These are phyloP conservation scores for Pseudogymnoascus verrucosus DNA, from an alignment of 2,329 filamentous ascomycete species.

Conservation along the genomic window DNA sequence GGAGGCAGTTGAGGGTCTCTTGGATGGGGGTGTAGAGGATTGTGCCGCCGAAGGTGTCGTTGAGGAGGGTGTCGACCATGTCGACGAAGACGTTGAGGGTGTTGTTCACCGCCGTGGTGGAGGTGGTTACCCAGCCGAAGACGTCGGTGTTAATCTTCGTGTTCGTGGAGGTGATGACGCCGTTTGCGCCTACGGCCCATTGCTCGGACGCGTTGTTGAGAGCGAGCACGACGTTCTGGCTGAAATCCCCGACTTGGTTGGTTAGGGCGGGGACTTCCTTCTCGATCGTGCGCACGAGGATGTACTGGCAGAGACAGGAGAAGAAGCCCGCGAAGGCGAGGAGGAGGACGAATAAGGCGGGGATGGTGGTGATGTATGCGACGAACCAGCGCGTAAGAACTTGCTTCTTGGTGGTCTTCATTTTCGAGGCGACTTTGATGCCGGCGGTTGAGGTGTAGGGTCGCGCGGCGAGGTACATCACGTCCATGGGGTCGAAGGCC, in stretches of 20 bases:
- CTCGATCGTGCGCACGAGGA: conserved; percentile 54
- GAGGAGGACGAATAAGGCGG: conserved; percentile 61
- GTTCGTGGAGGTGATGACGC: conserved; percentile 51
- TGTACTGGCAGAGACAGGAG: conserved; percentile 58
- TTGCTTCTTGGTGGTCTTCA: conserved; percentile 55
- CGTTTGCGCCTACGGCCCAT: conserved; percentile 58
- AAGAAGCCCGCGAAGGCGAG: conserved; percentile 60
- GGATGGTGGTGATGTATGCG: conserved; percentile 59
- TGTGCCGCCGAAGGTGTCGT: conserved; percentile 73
- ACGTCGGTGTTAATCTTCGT: conserved; percentile 74
- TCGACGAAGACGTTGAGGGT: conserved; percentile 78
- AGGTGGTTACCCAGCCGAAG: conserved; percentile 78
- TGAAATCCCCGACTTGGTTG: conserved; percentile 55
- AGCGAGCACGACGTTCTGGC: conserved; percentile 52
- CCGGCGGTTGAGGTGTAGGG: conserved; percentile 68
- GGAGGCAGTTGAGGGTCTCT: conserved; percentile 77
- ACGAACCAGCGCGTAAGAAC: conserved; percentile 57
- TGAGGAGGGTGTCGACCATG: conserved; percentile 66
- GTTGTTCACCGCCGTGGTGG: conserved; percentile 72
- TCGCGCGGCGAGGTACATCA: conserved; percentile 78
- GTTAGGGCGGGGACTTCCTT: conserved; percentile 58
- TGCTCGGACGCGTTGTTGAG: conserved; percentile 56
- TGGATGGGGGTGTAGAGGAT: conserved; percentile 69
- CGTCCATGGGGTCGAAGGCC: conserved; percentile 73
- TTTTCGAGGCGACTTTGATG: conserved; percentile 58